Base-by-base conservation (phyloP, 352 stramenopile species). In the Phytophthora fragariae region DNA sequence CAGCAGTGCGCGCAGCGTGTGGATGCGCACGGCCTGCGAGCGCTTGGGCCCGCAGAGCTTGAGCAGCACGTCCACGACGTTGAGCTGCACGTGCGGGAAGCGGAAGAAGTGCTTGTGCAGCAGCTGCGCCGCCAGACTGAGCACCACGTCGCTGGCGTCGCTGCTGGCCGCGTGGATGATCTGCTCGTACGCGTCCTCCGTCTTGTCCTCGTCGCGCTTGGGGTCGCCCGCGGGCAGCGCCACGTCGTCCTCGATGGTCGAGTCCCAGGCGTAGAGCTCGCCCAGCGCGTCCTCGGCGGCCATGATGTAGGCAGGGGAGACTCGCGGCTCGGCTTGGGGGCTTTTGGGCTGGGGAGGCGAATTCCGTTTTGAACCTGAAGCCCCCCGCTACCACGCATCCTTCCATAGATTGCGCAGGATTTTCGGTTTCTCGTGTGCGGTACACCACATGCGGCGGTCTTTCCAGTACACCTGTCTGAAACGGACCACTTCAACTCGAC, bases 31-130 rank as follows among this genome's bases (percentile, higher is more conserved):
- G 12, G 86, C 76, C 47, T 90, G 79, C 29, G 87, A 75, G 15
- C 79, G 84, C 56, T 73, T 60, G 5, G 71, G 47, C 0, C 62
- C 63, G 49, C 75, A 90, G 3, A 94, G 80, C 49, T 73, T 73
- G 5, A 94, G 72, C 60, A 93, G 55, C 49, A 86, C 81, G 61
- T 89, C 76, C 35, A 94, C 76, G 14, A 95, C 85, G 65, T 94
- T 93, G 60, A 88, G 49, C 57, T 93, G 82, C 46, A 94, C 85
- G 73, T 94, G 86, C 21, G 84, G 85, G 67, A 93, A 94, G 70
- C 87, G 85, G 72, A 83, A 80, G 59, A 94, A 95, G 60, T 95
- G 86, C 59, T 91, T 91, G 62, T 86, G 86, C 17, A 95, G 77
- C 41, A 95, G 66, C 69, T 92, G 86, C 21, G 85, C 86, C 49